A percentile compares a stretch with the other conserved stretches of the same genome.
These are phyloP conservation scores for Cicer pinnatifidum DNA, from an alignment of 306 rosid species.

Conservation along the genomic window DNA sequence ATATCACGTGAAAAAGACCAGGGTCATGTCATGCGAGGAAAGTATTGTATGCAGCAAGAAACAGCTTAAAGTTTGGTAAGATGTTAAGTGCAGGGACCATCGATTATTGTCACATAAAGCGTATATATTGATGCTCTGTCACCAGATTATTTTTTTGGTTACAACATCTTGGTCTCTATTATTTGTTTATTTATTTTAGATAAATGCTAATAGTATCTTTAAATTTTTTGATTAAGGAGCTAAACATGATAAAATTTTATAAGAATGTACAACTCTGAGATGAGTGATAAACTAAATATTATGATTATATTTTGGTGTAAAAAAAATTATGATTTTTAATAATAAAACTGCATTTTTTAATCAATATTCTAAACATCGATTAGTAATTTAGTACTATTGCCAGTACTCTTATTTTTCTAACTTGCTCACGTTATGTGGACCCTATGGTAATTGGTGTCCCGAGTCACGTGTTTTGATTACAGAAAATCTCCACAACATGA, in stretches of 20 bases:
- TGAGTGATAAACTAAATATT: too few species aligned
- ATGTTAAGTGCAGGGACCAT: neutral
- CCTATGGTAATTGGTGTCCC: neutral
- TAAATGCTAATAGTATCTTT: too few species aligned
- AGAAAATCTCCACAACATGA: neutral
- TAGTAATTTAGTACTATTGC: too few species aligned
- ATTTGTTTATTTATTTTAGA: too few species aligned
- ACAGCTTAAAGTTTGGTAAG: neutral
- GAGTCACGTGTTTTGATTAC: neutral
- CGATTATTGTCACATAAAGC: neutral
- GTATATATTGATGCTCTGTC: neutral
- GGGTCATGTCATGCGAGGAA: neutral
- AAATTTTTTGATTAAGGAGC: too few species aligned
- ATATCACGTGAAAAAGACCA: conserved; percentile 4
- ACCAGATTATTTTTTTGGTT: too few species aligned
- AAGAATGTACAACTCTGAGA: too few species aligned
- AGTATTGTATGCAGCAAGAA: neutral
- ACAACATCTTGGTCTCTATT: too few species aligned
- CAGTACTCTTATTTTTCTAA: neutral
- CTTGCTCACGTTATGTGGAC: conserved; percentile 17
- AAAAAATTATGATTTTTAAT: neutral
- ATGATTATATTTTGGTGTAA: too few species aligned
- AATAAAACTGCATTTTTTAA: too few species aligned
- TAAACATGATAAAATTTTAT: too few species aligned
- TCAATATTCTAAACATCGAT: neutral